These are phyloP conservation scores for Macrolepiota dolichaula DNA, from an alignment of 768 basidiomycete genomes.

Conservation along the genomic window DNA sequence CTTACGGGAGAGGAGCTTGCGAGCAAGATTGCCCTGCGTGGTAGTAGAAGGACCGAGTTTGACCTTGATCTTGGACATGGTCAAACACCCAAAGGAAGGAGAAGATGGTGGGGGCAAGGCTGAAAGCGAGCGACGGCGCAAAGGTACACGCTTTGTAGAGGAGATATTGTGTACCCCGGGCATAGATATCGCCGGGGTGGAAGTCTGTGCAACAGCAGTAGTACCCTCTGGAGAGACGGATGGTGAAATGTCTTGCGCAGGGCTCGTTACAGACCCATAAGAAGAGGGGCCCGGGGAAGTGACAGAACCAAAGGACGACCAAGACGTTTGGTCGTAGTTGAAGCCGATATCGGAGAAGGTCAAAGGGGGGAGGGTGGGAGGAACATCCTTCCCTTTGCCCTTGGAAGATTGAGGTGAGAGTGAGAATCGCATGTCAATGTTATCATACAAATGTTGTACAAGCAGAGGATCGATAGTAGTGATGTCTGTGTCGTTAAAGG, in stretches of 20 bases:
- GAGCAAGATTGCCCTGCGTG: constrained; percentile 48
- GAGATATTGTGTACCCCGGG: not conserved
- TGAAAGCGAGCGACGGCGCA: constrained; percentile 56
- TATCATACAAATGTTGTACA: constrained; percentile 8
- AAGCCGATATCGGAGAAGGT: constrained; percentile 55
- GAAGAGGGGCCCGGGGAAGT: constrained; percentile 35
- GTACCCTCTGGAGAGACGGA: constrained; percentile 13
- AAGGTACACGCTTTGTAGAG: constrained; percentile 29
- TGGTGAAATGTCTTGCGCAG: constrained; percentile 18
- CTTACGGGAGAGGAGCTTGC: constrained; percentile 51
- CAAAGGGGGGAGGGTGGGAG: constrained; percentile 66
- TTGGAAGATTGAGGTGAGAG: constrained; percentile 24
- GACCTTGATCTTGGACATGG: constrained; percentile 44
- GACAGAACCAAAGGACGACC: constrained; percentile 34
- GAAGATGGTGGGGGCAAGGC: constrained; percentile 44
- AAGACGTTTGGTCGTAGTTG: constrained; percentile 35
- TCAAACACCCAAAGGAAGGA: constrained; percentile 38
- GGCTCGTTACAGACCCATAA: constrained; percentile 15
- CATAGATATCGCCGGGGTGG: constrained; percentile 17
- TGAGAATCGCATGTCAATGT: constrained; percentile 13
- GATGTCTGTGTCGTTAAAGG: constrained; percentile 17
- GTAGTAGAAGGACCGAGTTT: constrained; percentile 39
- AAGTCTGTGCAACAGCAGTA: constrained; percentile 3
- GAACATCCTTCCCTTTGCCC: constrained; percentile 60
- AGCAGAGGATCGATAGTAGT: constrained; percentile 18